Evolutionary conservation across 352 stramenopile genomes (phyloP).

Genomic region (Paralagenidium karlingii): DNA sequence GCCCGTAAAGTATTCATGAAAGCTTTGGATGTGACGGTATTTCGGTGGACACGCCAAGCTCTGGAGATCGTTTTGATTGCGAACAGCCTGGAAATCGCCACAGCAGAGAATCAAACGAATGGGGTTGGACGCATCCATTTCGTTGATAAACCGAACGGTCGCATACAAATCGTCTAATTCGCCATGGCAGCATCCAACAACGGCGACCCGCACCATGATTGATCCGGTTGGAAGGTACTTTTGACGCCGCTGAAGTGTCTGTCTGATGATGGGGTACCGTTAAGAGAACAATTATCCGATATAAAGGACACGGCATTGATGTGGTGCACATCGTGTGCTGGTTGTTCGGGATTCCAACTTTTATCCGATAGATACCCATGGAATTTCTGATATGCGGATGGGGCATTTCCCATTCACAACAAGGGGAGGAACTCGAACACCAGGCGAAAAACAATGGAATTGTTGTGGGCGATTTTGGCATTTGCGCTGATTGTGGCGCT

Average conservation of each 20-base stretch:
- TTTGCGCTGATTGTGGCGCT: conserved; percentile 78
- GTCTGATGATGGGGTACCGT: too few relatives aligned
- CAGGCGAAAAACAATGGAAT: too few relatives aligned
- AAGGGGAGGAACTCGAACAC: too few relatives aligned
- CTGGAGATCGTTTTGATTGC: conserved; percentile 91
- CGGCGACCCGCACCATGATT: conserved; percentile 67
- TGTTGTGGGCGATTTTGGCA: conserved; percentile 62
- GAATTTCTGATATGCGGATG: too few relatives aligned
- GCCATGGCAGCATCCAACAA: conserved; percentile 98
- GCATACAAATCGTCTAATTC: conserved; percentile 97
- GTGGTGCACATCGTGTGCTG: too few relatives aligned
- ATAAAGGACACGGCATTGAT: too few relatives aligned
- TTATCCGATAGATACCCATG: too few relatives aligned
- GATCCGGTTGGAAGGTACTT: too few relatives aligned
- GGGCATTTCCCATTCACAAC: too few relatives aligned
- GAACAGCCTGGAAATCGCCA: conserved; percentile 98
- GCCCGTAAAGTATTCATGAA: conserved; percentile 95
- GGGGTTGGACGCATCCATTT: conserved; percentile 49
- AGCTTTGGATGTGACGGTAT: conserved; percentile 87
- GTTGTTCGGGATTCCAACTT: too few relatives aligned
- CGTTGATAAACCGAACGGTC: conserved; percentile 86
- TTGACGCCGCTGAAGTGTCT: too few relatives aligned
- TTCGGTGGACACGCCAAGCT: conserved; percentile 93
- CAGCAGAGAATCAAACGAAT: conserved; percentile 97
- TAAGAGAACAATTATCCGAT: too few relatives aligned